These are phyloP conservation scores for Pyronema omphalodes DNA, from an alignment of 495 filamentous ascomycete genomes.

Conservation along the genomic window DNA sequence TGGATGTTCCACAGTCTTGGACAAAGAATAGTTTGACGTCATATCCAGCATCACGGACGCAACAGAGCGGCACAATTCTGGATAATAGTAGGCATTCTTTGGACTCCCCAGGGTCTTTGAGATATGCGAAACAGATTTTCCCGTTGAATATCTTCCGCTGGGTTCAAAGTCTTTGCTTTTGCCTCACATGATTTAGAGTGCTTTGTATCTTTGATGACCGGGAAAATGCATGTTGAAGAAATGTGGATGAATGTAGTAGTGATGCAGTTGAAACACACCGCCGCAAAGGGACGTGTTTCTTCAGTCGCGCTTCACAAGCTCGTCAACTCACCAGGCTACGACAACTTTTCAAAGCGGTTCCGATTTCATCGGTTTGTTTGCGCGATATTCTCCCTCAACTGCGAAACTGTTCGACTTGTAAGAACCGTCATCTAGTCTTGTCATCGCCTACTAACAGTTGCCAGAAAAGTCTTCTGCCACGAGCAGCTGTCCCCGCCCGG, in stretches of 20 bases:
- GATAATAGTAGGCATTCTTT: background rate
- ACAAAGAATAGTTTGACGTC: background rate
- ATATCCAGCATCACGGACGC: background rate
- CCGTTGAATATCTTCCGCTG: background rate
- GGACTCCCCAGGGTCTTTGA: background rate
- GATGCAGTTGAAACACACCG: too few relatives aligned
- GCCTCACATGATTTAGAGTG: too few relatives aligned
- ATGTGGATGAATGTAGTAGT: too few relatives aligned
- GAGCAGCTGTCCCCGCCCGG: background rate
- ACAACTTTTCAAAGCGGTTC: background rate
- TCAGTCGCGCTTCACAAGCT: background rate
- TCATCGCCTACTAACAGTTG: background rate
- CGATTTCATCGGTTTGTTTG: background rate
- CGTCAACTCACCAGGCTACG: background rate
- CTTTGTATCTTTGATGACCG: too few relatives aligned
- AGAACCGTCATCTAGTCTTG: background rate
- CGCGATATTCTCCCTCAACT: background rate
- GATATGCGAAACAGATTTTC: background rate
- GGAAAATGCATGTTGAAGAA: too few relatives aligned
- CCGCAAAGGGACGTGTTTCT: background rate
- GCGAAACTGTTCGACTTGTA: background rate
- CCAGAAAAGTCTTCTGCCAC: background rate
- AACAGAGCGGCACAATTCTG: background rate
- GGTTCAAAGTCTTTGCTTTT: too few relatives aligned
- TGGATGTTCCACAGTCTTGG: background rate